Evolutionary conservation across 2,329 filamentous ascomycete species (phyloP).

Genomic region (Aspergillus vadensis): DNA sequence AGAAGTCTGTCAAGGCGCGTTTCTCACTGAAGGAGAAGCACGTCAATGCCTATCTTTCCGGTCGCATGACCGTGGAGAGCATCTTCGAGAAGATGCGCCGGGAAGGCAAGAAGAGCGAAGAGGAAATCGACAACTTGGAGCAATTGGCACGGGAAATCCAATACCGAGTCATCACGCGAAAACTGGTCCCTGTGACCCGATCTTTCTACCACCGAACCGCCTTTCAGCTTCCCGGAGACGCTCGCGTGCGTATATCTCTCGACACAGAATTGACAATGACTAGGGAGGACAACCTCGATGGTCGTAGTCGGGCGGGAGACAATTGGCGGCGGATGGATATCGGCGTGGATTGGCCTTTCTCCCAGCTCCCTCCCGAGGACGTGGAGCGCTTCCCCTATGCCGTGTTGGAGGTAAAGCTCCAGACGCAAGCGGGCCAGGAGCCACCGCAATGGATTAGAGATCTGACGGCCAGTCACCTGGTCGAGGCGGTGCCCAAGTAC

Average conservation of each 20-base stretch:
- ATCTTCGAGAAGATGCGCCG: constrained; percentile 97
- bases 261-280: constrained; percentile 96
- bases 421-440: constrained; percentile 93
- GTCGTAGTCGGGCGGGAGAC: constrained; percentile 70
- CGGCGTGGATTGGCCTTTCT: constrained; percentile 92
- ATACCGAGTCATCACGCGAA: constrained; percentile 85
- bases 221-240: constrained; percentile 95
- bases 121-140: constrained; percentile 87
- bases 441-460: constrained; percentile 96
- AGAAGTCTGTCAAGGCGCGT: constrained; percentile 97
- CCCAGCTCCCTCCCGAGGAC: constrained; percentile 80
- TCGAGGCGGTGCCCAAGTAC: constrained; percentile 98
- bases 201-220: constrained; percentile 98
- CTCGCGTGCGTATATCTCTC: constrained; percentile 91
- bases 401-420: constrained; percentile 93
- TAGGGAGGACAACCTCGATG: constrained; percentile 92
- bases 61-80: constrained; percentile 78
- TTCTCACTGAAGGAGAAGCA: constrained; percentile 97
- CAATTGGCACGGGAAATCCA: constrained; percentile 88
- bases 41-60: constrained; percentile 84
- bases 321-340: constrained; percentile 99
- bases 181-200: constrained; percentile 83
- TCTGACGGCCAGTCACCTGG: constrained; percentile 86
- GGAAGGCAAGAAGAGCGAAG: constrained; percentile 89
- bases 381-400: constrained; percentile 93